A percentile compares a stretch with the other conserved stretches of the same genome.
phyloP scores from a whole-genome alignment of 1,139 yeast genomes.

The Geotrichum europaeum region DNA sequence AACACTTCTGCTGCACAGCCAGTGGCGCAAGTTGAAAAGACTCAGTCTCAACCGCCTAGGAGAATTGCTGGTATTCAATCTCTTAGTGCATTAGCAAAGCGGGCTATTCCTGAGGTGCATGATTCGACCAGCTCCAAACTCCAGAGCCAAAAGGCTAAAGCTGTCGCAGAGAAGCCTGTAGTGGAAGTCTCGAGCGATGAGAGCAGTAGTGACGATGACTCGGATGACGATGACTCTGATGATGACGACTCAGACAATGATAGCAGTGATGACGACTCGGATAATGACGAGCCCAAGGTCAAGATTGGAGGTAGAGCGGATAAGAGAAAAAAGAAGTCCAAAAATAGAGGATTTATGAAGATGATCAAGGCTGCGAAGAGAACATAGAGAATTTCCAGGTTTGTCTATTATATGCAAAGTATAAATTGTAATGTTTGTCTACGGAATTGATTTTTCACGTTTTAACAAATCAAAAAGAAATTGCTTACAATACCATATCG shows the following conservation, averaged over 20 bases:
- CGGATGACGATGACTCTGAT: neutral
- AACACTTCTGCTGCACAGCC: neutral
- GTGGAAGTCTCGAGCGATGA: conserved; percentile 3
- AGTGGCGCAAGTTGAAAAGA: neutral
- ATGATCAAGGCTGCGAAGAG: conserved; percentile 4
- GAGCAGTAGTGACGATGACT: conserved; percentile 2
- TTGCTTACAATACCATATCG: no score
- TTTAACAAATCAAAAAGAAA: neutral
- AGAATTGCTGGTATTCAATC: conserved; percentile 12
- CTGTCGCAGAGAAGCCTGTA: neutral
- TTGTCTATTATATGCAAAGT: neutral
- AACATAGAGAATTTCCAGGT: neutral
- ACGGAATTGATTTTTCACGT: neutral
- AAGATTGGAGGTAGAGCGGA: neutral
- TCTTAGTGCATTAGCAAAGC: conserved; percentile 8
- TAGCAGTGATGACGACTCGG: conserved; percentile 1
- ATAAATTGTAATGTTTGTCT: neutral
- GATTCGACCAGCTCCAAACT: conserved; percentile 5
- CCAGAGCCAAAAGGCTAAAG: neutral
- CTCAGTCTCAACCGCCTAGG: neutral
- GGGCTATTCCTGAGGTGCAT: conserved; percentile 12
- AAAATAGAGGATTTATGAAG: conserved; percentile 13
- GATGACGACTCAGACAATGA: neutral
- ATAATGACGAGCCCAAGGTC: conserved; percentile 3
- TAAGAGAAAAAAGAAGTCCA: conserved; percentile 1